phyloP scores from a whole-genome alignment of 1,139 yeast species.

The Hyphopichia burtonii region DNA sequence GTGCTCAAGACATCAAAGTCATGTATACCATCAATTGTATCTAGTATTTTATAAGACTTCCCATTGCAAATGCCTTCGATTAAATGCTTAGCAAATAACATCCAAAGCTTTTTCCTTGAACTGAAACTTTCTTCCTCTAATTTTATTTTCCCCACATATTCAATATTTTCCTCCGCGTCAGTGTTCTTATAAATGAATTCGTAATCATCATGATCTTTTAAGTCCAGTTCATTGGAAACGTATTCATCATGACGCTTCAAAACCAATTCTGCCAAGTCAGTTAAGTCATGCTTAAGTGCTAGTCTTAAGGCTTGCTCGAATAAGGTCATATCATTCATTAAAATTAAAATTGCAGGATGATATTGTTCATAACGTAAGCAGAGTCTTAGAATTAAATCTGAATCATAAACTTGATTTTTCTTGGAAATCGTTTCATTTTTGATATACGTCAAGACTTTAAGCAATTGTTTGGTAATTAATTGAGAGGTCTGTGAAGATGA shows the following conservation, averaged over 20 bases:
- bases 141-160: constrained; percentile 22
- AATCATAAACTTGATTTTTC: constrained; percentile 43
- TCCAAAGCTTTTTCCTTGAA: constrained; percentile 71
- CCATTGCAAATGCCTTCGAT: constrained; percentile 40
- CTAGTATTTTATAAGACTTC: constrained; percentile 18
- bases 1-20: too few species aligned
- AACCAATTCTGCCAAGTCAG: constrained; percentile 53
- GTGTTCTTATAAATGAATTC: constrained; percentile 7
- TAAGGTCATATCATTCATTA: constrained; percentile 60
- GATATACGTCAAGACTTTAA: constrained; percentile 28
- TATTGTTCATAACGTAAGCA: constrained; percentile 61
- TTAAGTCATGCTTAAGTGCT: constrained; percentile 62
- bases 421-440: constrained; percentile 16
- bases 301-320: constrained; percentile 80
- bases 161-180: constrained; percentile 12
- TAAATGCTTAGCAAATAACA: constrained; percentile 61
- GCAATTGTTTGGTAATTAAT: constrained; percentile 25
- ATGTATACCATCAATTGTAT: constrained; percentile 8
- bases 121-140: constrained; percentile 38
- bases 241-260: constrained; percentile 33
- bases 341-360: constrained; percentile 68
- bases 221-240: constrained; percentile 13
- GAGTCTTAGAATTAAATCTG: constrained; percentile 72
- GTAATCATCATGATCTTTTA: constrained; percentile 5
- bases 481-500: constrained; percentile 32